Conservation (phyloP, 208 protist genomes). For the Trypanosoma conorhini region DNA sequence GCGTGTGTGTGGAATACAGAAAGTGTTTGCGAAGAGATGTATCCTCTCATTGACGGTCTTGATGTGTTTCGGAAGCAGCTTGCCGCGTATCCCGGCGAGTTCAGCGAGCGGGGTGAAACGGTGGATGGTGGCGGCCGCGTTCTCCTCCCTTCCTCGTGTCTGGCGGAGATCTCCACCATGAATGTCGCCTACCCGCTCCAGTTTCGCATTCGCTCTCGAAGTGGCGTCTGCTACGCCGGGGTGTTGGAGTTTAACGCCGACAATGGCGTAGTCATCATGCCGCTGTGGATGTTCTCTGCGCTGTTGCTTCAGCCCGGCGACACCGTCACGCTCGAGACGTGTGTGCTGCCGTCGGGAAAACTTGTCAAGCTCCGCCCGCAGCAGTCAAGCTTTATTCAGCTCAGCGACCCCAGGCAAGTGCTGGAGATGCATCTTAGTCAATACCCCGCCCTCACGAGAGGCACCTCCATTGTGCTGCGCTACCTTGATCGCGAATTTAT, state of each 20-base stretch:
- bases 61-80: slow-evolving; percentile 29
- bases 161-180: slow-evolving; percentile 73
- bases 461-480: slow-evolving; percentile 88
- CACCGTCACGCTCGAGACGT: slow-evolving; percentile 74
- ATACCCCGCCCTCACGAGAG: slow-evolving; percentile 91
- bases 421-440: slow-evolving; percentile 89
- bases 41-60: slow-evolving; percentile 5
- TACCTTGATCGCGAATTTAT: slow-evolving; percentile 90
- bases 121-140: slow-evolving; percentile 87
- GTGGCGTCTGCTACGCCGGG: slow-evolving; percentile 69
- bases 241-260: slow-evolving; percentile 94
- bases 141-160: slow-evolving; percentile 73
- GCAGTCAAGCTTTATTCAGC: slow-evolving; percentile 88
- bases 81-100: slow-evolving; percentile 24
- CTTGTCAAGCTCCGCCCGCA: slow-evolving; percentile 94
- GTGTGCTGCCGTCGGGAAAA: slow-evolving; percentile 72
- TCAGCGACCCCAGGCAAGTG: slow-evolving; percentile 92
- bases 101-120: slow-evolving; percentile 30
- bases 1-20: background rate
- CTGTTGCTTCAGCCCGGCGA: slow-evolving; percentile 57
- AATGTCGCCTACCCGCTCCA: slow-evolving; percentile 91
- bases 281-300: slow-evolving; percentile 94
- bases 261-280: slow-evolving; percentile 86
- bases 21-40: background rate
- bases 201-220: slow-evolving; percentile 72